These are phyloP conservation scores for Alternaria angustiovoidea DNA, from an alignment of 2,329 filamentous ascomycete species.

Conservation along the genomic window DNA sequence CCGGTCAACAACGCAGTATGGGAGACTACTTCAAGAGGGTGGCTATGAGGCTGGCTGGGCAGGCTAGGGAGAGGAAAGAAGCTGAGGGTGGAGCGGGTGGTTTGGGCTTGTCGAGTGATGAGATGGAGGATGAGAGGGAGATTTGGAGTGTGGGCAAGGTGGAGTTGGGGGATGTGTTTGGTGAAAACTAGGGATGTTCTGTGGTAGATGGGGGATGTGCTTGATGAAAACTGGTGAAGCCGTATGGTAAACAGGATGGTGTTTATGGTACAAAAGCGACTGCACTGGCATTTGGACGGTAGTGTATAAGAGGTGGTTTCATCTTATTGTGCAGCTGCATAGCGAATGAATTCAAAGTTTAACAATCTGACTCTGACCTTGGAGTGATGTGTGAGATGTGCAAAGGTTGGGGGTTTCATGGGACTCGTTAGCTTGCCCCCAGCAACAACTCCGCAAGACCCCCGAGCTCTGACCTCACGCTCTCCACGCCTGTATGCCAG, in stretches of 20 bases:
- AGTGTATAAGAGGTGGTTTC: not conserved
- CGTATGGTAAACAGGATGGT: not conserved
- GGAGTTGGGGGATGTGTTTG: constrained; percentile 71
- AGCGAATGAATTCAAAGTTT: not conserved
- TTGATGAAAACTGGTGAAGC: no score
- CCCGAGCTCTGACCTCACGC: constrained; percentile 39
- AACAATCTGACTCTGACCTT: not conserved
- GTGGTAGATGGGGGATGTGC: not conserved
- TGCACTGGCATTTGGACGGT: constrained; percentile 10
- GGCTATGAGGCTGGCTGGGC: constrained; percentile 80
- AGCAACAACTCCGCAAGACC: constrained; percentile 30
- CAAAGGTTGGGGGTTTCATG: not conserved
- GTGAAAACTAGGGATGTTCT: constrained; percentile 16
- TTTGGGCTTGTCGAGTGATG: constrained; percentile 85
- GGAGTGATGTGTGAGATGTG: not conserved
- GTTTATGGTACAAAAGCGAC: constrained; percentile 9
- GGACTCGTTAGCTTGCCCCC: constrained; percentile 4
- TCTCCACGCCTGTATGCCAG: constrained; percentile 18
- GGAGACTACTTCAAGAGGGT: constrained; percentile 97
- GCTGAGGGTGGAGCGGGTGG: constrained; percentile 90
- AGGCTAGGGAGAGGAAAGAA: constrained; percentile 87
- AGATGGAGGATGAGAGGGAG: constrained; percentile 92
- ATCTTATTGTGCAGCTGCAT: constrained; percentile 12
- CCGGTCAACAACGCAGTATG: constrained; percentile 86
- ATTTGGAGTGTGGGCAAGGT: constrained; percentile 95